Conservation (phyloP, 2,329 filamentous ascomycete genomes). For the Apiospora phragmitis region DNA sequence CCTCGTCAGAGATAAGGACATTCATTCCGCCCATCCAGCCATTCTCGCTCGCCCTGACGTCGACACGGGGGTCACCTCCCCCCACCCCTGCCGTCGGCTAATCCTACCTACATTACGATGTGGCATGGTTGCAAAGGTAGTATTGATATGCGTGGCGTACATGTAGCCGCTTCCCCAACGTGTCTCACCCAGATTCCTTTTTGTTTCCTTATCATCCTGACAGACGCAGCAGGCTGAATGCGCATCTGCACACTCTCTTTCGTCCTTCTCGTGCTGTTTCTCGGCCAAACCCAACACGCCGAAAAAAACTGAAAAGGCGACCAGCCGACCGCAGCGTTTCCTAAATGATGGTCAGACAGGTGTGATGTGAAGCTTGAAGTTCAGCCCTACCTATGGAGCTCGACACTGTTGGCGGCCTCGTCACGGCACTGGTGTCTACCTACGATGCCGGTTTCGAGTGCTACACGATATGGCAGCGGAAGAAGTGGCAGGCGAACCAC, state of each 20-base stretch:
- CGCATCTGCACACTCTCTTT: not conserved
- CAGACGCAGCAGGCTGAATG: not conserved
- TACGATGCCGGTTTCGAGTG: constrained; percentile 32
- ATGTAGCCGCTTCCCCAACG: not conserved
- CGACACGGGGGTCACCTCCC: not conserved
- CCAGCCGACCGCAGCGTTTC: not conserved
- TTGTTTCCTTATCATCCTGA: not conserved
- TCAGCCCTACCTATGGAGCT: constrained; percentile 25
- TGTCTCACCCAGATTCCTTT: constrained; percentile 13
- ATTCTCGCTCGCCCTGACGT: not conserved
- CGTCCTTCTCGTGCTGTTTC: not conserved
- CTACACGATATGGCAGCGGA: constrained; percentile 38
- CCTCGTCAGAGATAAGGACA: not conserved
- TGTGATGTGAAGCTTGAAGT: constrained; percentile 14
- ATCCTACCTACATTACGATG: not conserved
- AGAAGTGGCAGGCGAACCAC: constrained; percentile 33
- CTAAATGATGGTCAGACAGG: constrained; percentile 20
- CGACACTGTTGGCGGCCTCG: constrained; percentile 29
- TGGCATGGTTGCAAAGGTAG: not conserved
- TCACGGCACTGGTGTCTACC: constrained; percentile 31
- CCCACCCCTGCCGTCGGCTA: not conserved
- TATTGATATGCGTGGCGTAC: not conserved
- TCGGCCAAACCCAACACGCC: not conserved
- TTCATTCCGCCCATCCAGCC: not conserved
- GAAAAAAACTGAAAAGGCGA: not conserved